These are phyloP conservation scores for Termitomyces sp. DNA, from an alignment of 768 basidiomycete species.

Conservation along the genomic window DNA sequence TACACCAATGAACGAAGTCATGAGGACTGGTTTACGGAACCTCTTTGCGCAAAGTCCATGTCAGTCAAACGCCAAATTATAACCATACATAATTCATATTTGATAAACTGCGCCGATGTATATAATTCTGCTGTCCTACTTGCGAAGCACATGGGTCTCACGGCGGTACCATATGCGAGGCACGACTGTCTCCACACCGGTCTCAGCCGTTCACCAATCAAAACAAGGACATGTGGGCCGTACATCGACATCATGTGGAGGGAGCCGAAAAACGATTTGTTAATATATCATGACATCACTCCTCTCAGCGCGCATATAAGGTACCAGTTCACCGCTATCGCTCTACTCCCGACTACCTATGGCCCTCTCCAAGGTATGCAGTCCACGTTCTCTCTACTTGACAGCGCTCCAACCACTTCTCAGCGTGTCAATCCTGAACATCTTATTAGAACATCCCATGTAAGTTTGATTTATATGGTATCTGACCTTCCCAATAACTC, in stretches of 20 bases:
- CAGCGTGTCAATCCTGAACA: constrained; percentile 66
- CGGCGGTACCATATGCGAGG: background rate
- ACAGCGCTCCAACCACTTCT: constrained; percentile 1
- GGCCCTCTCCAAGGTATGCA: constrained; percentile 54
- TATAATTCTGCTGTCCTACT: no score
- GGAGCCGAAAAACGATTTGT: no score
- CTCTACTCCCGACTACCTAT: constrained; percentile 25
- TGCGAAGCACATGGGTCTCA: background rate
- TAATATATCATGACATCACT: constrained; percentile 4
- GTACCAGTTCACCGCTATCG: background rate
- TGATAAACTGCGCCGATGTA: background rate
- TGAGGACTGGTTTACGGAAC: constrained; percentile 41
- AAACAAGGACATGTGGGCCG: no score
- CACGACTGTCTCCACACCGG: background rate
- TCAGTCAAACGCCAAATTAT: constrained; percentile 9
- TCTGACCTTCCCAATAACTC: background rate
- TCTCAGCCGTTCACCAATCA: background rate
- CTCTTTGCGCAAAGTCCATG: constrained; percentile 23
- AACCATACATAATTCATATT: background rate
- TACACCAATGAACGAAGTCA: constrained; percentile 33
- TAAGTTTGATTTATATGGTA: constrained; percentile 10
- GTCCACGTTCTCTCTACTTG: background rate
- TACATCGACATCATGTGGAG: no score
- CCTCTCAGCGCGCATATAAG: background rate
- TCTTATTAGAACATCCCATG: constrained; percentile 55